Evolutionary conservation across 2,329 filamentous ascomycete genomes (phyloP).

Genomic region (Xylaria sp.): DNA sequence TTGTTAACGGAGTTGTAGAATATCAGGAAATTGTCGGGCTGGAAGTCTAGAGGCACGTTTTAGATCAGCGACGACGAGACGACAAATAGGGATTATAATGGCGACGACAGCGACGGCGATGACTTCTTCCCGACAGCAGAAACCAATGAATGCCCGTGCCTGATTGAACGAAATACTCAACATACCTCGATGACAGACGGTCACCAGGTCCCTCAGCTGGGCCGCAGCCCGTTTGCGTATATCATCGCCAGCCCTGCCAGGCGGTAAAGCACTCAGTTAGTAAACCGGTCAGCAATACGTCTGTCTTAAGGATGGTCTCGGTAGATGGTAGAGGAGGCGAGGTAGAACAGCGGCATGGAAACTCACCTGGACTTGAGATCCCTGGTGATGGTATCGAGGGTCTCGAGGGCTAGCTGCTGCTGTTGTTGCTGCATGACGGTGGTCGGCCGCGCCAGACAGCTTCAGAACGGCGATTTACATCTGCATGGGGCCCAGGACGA

Average conservation of each 20-base stretch:
- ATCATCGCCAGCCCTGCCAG: conserved; percentile 41
- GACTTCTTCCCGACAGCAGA: background rate
- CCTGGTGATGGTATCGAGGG: conserved; percentile 49
- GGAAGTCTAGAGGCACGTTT: conserved; percentile 54
- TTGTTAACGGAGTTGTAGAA: conserved; percentile 55
- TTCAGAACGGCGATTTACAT: conserved; percentile 27
- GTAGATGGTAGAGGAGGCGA: background rate
- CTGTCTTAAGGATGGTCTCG: background rate
- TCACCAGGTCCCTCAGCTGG: conserved; percentile 52
- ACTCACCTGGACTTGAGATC: conserved; percentile 52
- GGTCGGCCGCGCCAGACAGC: conserved; percentile 31
- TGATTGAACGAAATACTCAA: background rate
- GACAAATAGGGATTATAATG: background rate
- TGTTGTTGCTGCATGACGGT: conserved; percentile 39
- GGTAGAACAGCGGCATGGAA: background rate
- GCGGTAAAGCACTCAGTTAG: conserved; percentile 4
- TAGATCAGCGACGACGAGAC: conserved; percentile 10
- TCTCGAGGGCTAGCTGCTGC: conserved; percentile 49
- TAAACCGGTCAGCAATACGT: background rate
- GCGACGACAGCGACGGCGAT: background rate
- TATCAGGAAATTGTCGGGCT: conserved; percentile 66
- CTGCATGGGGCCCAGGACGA: conserved; percentile 22
- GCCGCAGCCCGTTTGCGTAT: conserved; percentile 47
- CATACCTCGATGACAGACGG: conserved; percentile 51
- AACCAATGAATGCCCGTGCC: background rate